A percentile compares a stretch with the other conserved stretches of the same genome.
Conservation (phyloP, 1,284 basidiomycete species). For the Thelephora terrestris region DNA sequence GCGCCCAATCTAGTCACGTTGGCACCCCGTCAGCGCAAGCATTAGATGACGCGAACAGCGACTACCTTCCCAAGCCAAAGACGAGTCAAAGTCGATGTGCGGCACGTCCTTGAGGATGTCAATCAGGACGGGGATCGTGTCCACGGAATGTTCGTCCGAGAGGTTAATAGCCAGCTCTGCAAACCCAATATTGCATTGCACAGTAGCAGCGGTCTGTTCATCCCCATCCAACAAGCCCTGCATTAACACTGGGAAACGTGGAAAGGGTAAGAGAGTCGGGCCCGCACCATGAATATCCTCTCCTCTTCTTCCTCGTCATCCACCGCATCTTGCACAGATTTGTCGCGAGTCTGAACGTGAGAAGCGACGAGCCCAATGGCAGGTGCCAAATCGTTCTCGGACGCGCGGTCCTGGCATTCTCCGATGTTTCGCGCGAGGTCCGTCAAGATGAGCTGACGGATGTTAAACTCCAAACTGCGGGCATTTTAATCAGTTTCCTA, state of each 20-base stretch:
- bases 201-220: slow-evolving; percentile 45
- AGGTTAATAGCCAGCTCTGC: slow-evolving; percentile 62
- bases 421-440: slow-evolving; percentile 67
- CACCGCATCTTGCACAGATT: slow-evolving; percentile 17
- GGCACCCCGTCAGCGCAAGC: not conserved
- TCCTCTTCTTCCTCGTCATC: slow-evolving; percentile 18
- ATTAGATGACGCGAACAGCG: not conserved
- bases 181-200: slow-evolving; percentile 71
- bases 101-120: slow-evolving; percentile 64
- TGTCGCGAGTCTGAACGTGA: slow-evolving; percentile 37
- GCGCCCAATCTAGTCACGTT: slow-evolving; percentile 53
- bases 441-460: slow-evolving; percentile 72
- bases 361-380: slow-evolving; percentile 51
- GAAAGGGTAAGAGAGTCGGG: slow-evolving; percentile 1
- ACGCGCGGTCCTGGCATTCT: slow-evolving; percentile 32
- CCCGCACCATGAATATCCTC: slow-evolving; percentile 54
- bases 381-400: slow-evolving; percentile 24
- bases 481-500: not conserved
- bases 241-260: not conserved
- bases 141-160: slow-evolving; percentile 40
- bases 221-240: not conserved
- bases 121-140: slow-evolving; percentile 45
- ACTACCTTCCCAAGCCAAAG: slow-evolving; percentile 67
- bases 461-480: slow-evolving; percentile 59
- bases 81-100: slow-evolving; percentile 64